Base-by-base conservation (phyloP, 805 yeast species). In the Cyberlindnera euphorbiiphila region DNA sequence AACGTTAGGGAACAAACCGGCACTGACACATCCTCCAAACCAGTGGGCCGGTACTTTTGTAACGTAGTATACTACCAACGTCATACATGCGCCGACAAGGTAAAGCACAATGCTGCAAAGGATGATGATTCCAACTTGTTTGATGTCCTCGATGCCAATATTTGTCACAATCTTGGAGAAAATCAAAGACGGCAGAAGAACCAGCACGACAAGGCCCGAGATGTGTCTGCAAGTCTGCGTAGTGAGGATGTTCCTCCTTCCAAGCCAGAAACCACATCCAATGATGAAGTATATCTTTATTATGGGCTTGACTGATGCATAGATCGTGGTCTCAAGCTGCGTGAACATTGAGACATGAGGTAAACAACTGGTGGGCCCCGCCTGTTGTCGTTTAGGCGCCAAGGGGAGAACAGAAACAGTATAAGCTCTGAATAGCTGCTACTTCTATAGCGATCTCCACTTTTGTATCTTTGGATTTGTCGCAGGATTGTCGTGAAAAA, bases 241-340 rank as follows among this genome's bases (percentile, higher is more conserved):
- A 3, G 80, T 65, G 9, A 84, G 56, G 32, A 82, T 68, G 41
- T 82, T 78, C 43, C 61, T 51, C 39, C 68, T 68, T 1, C 91
- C 82, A 9, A 83, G 58, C 15, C 61, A 56, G 49, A 70, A 80
- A 17, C 94, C 94, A 15, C 79, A 57, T 13, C 70, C 75, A 5
- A 83, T 76, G 51, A 84, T 81, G 56, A 82, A 60, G 54, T 84
- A 84, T 57, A 84, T 80, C 57, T 84, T 78, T 53, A 83, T 69
- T 46, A 84, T 81, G 11, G 93, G 93, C 60, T 81, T 82, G 17
- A 81, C 86, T 1, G 91, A 39, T 16, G 85, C 71, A 49, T 72
- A 74, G 9, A 74, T 67, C 32, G 71, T 46, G 5, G 51, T 19
- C 7, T 49, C 49, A 6, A 54, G 41, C 31, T 26, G 16, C 7